phyloP scores from a whole-genome alignment of 1,284 basidiomycete genomes.

The Pyrrhoderma noxium region DNA sequence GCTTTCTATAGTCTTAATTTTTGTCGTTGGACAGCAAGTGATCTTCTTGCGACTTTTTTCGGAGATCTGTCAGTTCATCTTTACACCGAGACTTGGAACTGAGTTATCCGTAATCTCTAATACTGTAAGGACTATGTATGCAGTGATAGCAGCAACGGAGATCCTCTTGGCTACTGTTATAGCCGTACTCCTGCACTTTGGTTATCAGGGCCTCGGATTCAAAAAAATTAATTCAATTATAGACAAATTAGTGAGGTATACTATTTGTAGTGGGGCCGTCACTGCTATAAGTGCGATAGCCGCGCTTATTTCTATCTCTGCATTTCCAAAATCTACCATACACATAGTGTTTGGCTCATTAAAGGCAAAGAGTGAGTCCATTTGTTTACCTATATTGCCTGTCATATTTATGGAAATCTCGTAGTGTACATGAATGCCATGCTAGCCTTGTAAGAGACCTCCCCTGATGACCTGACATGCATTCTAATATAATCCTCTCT shows the following conservation, averaged over 20 bases:
- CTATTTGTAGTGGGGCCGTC: neutral
- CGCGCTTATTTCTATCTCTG: neutral
- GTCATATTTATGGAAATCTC: too few relatives aligned
- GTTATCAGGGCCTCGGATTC: slow-evolving; percentile 1
- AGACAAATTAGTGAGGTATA: slow-evolving; percentile 2
- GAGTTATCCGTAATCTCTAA: neutral
- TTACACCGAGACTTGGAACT: too few relatives aligned
- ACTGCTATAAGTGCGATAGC: neutral
- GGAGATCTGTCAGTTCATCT: too few relatives aligned
- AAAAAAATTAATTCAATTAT: slow-evolving; percentile 9
- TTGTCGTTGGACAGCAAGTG: neutral
- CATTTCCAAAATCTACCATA: neutral
- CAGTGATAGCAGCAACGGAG: neutral
- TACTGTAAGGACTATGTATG: neutral
- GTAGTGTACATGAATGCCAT: too few relatives aligned
- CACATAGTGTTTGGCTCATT: neutral
- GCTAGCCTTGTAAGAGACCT: too few relatives aligned
- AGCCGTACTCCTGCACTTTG: neutral
- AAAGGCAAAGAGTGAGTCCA: slow-evolving; percentile 1
- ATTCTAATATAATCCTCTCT: too few relatives aligned
- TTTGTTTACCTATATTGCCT: too few relatives aligned
- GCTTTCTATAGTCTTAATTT: neutral
- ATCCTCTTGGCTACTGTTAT: neutral
- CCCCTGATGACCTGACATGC: too few relatives aligned
- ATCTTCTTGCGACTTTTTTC: neutral